Evolutionary conservation across 2,329 filamentous ascomycete genomes (phyloP).

Genomic region (Hypoxylon sp.): DNA sequence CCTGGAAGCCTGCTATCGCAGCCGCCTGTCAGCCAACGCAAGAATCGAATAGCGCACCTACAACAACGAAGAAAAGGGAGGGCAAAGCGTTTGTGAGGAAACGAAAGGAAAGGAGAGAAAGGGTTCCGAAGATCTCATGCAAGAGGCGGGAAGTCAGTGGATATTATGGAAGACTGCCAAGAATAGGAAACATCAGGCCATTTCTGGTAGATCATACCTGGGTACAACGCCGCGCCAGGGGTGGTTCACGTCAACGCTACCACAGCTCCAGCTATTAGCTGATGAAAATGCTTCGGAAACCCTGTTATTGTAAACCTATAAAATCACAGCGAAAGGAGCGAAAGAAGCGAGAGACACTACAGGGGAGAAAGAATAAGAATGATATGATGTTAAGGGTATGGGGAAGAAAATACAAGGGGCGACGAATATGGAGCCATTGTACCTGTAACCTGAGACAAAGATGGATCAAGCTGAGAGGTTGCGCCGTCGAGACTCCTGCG

Average conservation of each 20-base stretch:
- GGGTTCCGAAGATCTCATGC: conserved; percentile 53
- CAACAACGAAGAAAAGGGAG: conserved; percentile 46
- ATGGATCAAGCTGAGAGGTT: conserved; percentile 24
- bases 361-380: conserved; percentile 28
- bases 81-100: conserved; percentile 44
- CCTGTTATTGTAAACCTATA: conserved; percentile 14
- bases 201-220: conserved; percentile 62
- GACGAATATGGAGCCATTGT: conserved; percentile 21
- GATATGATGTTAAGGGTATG: conserved; percentile 37
- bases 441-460: conserved; percentile 31
- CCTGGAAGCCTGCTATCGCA: conserved; percentile 55
- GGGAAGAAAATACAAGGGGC: conserved; percentile 34
- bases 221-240: conserved; percentile 56
- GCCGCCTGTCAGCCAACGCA: conserved; percentile 57
- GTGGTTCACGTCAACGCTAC: conserved; percentile 48
- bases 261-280: conserved; percentile 31
- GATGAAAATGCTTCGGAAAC: conserved; percentile 26
- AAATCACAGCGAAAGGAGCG: conserved; percentile 21
- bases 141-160: conserved; percentile 54
- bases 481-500: conserved; percentile 14
- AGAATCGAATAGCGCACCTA: conserved; percentile 52
- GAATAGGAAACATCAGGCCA: conserved; percentile 58
- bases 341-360: conserved; percentile 13
- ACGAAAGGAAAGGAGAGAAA: conserved; percentile 45
- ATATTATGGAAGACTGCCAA: conserved; percentile 52